A percentile compares a stretch with the other conserved stretches of the same genome.
These are phyloP conservation scores for Colletotrichum sp. DNA, from an alignment of 2,329 filamentous ascomycete genomes.

Conservation along the genomic window DNA sequence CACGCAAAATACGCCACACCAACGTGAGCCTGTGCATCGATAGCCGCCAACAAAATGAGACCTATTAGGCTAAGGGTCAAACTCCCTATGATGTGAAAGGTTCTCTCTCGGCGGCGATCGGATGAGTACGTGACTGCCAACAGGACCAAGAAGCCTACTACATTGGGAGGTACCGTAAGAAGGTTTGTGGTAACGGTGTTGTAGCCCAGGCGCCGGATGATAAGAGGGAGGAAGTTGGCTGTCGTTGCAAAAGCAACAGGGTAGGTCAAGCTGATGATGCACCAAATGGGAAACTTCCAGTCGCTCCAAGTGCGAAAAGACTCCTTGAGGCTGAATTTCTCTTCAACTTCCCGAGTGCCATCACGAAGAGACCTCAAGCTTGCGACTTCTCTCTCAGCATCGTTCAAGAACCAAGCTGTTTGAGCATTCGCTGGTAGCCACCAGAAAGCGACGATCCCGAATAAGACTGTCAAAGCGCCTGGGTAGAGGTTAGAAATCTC, in stretches of 20 bases:
- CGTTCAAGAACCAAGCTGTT: conserved; percentile 49
- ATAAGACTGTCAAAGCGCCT: background rate
- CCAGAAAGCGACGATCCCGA: background rate
- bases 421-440: conserved; percentile 41
- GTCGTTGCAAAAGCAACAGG: conserved; percentile 46
- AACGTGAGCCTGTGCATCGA: conserved; percentile 34
- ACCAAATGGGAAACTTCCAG: conserved; percentile 44
- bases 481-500: accelerated
- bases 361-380: conserved; percentile 48
- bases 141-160: conserved; percentile 50
- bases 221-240: conserved; percentile 53
- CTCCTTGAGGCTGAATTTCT: conserved; percentile 40
- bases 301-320: conserved; percentile 46
- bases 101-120: conserved; percentile 49
- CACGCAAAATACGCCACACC: conserved; percentile 54
- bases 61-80: conserved; percentile 36
- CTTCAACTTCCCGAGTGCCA: conserved; percentile 41
- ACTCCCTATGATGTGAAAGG: conserved; percentile 51
- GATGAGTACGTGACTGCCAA: conserved; percentile 48
- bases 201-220: conserved; percentile 49
- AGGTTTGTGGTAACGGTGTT: conserved; percentile 50
- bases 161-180: conserved; percentile 31
- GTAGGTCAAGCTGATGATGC: conserved; percentile 51
- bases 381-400: conserved; percentile 47
- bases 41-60: conserved; percentile 50